A percentile compares a stretch with the other conserved stretches of the same genome.
phyloP scores from a whole-genome alignment of 2,329 filamentous ascomycete genomes.

The Elsinoe fawcettii region DNA sequence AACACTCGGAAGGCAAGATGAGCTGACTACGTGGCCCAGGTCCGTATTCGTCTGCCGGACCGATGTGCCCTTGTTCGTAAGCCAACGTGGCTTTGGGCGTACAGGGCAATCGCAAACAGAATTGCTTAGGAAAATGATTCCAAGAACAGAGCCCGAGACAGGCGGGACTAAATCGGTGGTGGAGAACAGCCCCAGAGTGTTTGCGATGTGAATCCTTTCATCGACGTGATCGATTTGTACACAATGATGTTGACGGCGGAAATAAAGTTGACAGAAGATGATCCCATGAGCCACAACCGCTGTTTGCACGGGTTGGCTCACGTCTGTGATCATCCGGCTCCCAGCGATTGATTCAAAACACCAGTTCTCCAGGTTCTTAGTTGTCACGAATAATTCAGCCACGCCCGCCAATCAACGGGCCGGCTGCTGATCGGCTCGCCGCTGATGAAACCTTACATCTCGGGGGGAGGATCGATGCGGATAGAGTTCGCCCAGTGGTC shows the following conservation, averaged over 20 bases:
- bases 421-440: constrained; percentile 8
- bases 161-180: background rate
- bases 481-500: background rate
- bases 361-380: constrained; percentile 7
- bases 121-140: background rate
- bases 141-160: constrained; percentile 2
- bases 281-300: constrained; percentile 12
- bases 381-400: constrained; percentile 6
- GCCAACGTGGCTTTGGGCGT: background rate
- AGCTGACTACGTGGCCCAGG: background rate
- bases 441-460: constrained; percentile 7
- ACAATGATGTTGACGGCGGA: background rate
- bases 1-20: background rate
- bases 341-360: constrained; percentile 1
- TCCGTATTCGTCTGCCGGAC: background rate
- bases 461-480: background rate
- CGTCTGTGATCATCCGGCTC: constrained; percentile 9
- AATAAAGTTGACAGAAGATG: constrained; percentile 2
- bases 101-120: background rate
- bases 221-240: background rate
- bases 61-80: background rate
- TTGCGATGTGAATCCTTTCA: constrained; percentile 8
- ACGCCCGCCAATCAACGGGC: background rate
- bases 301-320: background rate
- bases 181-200: background rate